A percentile compares a stretch with the other conserved stretches of the same genome.
These are phyloP conservation scores for Penicillium bovifimosum DNA, from an alignment of 495 filamentous ascomycete species.

Conservation along the genomic window DNA sequence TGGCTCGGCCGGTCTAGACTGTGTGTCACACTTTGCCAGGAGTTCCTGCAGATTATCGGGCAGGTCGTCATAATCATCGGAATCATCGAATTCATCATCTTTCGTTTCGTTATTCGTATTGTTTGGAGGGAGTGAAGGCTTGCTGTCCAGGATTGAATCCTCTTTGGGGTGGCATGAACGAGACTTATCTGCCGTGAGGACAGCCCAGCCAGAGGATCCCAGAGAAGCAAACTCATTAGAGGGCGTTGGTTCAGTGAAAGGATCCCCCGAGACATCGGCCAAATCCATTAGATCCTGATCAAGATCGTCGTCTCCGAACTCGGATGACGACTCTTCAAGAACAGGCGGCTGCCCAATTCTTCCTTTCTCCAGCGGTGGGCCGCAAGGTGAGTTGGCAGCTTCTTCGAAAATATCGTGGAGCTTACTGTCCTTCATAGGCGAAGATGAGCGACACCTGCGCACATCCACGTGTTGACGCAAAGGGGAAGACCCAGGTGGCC, in stretches of 20 bases:
- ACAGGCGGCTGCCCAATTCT: slow-evolving; percentile 7
- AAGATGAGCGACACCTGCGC: slow-evolving; percentile 35
- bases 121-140: slow-evolving; percentile 14
- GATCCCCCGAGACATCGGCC: slow-evolving; percentile 35
- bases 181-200: slow-evolving; percentile 11
- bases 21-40: slow-evolving; percentile 37
- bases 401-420: slow-evolving; percentile 3
- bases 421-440: slow-evolving; percentile 40
- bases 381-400: slow-evolving; percentile 6
- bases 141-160: background rate
- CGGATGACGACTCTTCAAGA: slow-evolving; percentile 43
- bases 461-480: slow-evolving; percentile 37
- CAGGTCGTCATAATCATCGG: slow-evolving; percentile 63
- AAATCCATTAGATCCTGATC: slow-evolving; percentile 50
- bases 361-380: slow-evolving; percentile 2
- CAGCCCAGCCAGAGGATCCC: slow-evolving; percentile 18
- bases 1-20: slow-evolving; percentile 48
- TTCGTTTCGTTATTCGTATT: slow-evolving; percentile 48
- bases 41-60: slow-evolving; percentile 38
- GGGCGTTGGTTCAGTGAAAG: slow-evolving; percentile 21
- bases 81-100: slow-evolving; percentile 49
- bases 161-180: slow-evolving; percentile 4
- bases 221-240: slow-evolving; percentile 14
- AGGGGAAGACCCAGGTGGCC: slow-evolving; percentile 53
- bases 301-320: slow-evolving; percentile 58